Conservation (phyloP, 2,329 filamentous ascomycete genomes). For the Zasmidium citrigriseum region DNA sequence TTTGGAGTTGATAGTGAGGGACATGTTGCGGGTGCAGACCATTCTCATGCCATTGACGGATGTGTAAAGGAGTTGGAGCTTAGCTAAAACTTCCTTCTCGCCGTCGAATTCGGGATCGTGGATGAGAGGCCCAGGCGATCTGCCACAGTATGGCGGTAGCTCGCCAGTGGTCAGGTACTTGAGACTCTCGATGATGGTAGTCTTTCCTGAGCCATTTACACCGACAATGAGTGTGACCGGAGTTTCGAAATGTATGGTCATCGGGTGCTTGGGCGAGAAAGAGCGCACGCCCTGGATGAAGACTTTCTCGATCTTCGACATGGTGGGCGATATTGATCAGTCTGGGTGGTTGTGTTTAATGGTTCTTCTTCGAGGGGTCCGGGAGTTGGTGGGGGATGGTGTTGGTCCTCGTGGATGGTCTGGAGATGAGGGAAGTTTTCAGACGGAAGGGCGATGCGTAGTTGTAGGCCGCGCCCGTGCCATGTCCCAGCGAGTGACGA, state of each 20-base stretch:
- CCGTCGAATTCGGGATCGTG: conserved; percentile 93
- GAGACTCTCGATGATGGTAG: conserved; percentile 97
- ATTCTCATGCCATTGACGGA: conserved; percentile 76
- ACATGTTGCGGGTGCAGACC: conserved; percentile 79
- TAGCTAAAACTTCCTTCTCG: conserved; percentile 85
- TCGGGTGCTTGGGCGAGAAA: conserved; percentile 72
- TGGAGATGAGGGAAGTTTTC: background rate
- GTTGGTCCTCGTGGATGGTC: background rate
- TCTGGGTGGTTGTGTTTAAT: background rate
- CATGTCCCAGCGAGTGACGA: background rate
- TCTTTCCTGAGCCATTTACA: conserved; percentile 96
- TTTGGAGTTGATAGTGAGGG: conserved; percentile 80
- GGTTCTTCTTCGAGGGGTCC: background rate
- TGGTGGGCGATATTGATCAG: conserved; percentile 8
- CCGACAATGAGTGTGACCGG: conserved; percentile 96
- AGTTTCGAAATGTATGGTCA: conserved; percentile 84
- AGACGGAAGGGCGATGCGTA: background rate
- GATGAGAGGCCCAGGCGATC: conserved; percentile 87
- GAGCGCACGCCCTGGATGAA: conserved; percentile 84
- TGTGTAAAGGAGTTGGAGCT: conserved; percentile 87
- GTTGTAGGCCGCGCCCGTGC: background rate
- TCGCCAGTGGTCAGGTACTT: conserved; percentile 97
- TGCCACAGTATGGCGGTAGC: conserved; percentile 84
- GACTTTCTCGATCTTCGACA: conserved; percentile 80
- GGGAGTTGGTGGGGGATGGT: background rate